A percentile compares a stretch with the other conserved stretches of the same genome.
Conservation (phyloP, 768 basidiomycete genomes). For the Leccinum rimulosum region DNA sequence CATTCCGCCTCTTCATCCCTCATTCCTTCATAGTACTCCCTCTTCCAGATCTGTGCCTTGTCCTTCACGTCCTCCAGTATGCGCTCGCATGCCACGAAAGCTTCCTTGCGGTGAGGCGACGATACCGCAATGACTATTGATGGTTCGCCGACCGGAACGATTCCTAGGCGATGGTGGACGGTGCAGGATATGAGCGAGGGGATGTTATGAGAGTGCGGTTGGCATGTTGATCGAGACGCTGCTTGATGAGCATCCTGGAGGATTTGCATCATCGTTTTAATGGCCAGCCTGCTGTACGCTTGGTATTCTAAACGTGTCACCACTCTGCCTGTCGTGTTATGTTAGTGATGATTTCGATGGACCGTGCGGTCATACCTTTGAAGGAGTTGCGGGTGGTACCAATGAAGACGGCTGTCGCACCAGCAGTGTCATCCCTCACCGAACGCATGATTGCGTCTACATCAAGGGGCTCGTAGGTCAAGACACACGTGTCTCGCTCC, state of each 20-base stretch:
- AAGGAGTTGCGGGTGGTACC: conserved; percentile 87
- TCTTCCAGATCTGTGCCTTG: conserved; percentile 88
- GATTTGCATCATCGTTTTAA: conserved; percentile 72
- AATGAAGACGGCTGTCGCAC: conserved; percentile 74
- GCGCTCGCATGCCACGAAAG: conserved; percentile 75
- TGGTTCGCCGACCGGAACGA: conserved; percentile 72
- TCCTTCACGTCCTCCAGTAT: conserved; percentile 85
- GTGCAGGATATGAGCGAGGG: conserved; percentile 54
- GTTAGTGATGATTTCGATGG: conserved; percentile 6
- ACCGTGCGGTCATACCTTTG: conserved; percentile 48
- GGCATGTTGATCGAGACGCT: conserved; percentile 44
- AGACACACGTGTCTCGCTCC: conserved; percentile 36
- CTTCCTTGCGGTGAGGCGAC: conserved; percentile 79
- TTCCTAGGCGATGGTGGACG: conserved; percentile 75
- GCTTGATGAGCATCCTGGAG: conserved; percentile 44
- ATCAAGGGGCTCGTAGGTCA: conserved; percentile 62
- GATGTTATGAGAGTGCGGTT: conserved; percentile 21
- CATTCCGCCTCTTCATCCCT: conserved; percentile 60
- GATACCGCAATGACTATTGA: conserved; percentile 87
- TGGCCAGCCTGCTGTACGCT: conserved; percentile 76
- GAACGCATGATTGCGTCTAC: conserved; percentile 55
- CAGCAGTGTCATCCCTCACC: conserved; percentile 62
- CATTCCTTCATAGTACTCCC: conserved; percentile 80
- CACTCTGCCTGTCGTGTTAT: conserved; percentile 48
- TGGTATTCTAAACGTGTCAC: conserved; percentile 80